phyloP scores from a whole-genome alignment of 2,329 filamentous ascomycete genomes.

The Graphium sp. region DNA sequence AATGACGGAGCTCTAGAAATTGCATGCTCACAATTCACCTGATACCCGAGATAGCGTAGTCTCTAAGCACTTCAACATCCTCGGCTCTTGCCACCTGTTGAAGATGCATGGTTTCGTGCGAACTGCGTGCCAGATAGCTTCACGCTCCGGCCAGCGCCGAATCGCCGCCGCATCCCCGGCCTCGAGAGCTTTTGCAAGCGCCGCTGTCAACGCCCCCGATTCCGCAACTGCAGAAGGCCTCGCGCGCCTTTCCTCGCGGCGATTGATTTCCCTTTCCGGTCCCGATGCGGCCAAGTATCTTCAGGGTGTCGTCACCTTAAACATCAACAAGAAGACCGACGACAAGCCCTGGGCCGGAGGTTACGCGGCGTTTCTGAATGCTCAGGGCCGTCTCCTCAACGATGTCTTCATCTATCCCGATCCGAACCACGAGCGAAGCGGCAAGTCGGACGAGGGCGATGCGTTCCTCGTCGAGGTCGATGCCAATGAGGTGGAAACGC shows the following conservation, averaged over 20 bases:
- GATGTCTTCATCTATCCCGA: slow-evolving; percentile 81
- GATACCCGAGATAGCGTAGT: too few species aligned
- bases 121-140: too few species aligned
- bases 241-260: slow-evolving; percentile 51
- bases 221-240: slow-evolving; percentile 24
- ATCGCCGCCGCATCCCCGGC: background rate
- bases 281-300: slow-evolving; percentile 69
- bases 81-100: too few species aligned
- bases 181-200: background rate
- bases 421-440: slow-evolving; percentile 10
- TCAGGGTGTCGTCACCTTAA: slow-evolving; percentile 72
- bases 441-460: slow-evolving; percentile 7
- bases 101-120: slow-evolving; percentile 1
- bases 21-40: too few species aligned
- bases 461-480: slow-evolving; percentile 68
- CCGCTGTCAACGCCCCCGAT: background rate
- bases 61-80: too few species aligned
- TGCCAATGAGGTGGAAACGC: slow-evolving; percentile 37
- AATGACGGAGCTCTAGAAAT: too few species aligned
- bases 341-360: slow-evolving; percentile 25
- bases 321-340: slow-evolving; percentile 26
- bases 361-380: slow-evolving; percentile 76
- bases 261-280: slow-evolving; percentile 64
- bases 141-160: too few species aligned
- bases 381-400: slow-evolving; percentile 67